Conservation (phyloP, 2,329 filamentous ascomycete species). For the Xylaria sp. region DNA sequence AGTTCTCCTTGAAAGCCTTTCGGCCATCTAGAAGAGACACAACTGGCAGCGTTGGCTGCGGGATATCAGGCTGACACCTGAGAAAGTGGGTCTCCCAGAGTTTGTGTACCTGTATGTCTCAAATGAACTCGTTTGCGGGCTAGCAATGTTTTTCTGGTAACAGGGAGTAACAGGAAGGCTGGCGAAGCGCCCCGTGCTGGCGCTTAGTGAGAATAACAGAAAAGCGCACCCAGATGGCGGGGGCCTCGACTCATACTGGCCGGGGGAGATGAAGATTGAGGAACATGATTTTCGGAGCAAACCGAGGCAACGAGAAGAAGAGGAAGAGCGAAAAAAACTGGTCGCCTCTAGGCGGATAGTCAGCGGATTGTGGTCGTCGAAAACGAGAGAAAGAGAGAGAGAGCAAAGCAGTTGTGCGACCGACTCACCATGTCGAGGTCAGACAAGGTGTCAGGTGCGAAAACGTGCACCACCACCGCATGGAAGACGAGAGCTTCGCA, state of each 20-base stretch:
- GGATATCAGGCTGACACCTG: not conserved
- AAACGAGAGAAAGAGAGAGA: not conserved
- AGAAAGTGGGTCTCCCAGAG: not conserved
- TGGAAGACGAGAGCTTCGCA: conserved; percentile 14
- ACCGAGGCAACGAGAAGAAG: conserved; percentile 9
- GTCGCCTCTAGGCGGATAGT: conserved; percentile 13
- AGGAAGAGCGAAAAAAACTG: conserved; percentile 6
- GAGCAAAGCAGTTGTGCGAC: conserved; percentile 23
- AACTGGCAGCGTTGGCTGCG: not conserved
- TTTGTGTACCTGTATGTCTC: not conserved
- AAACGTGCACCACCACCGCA: conserved; percentile 30
- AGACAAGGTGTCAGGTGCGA: conserved; percentile 38
- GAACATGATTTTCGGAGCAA: conserved; percentile 9
- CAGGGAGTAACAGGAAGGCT: not conserved
- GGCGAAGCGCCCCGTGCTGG: not conserved
- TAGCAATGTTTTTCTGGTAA: not conserved
- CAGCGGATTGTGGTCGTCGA: conserved; percentile 30
- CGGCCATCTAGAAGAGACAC: not conserved
- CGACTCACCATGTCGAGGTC: conserved; percentile 31
- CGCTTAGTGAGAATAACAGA: conserved; percentile 9
- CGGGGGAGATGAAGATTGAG: conserved; percentile 1
- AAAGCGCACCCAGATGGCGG: conserved; percentile 5
- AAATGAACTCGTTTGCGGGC: no score
- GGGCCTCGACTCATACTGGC: conserved; percentile 10
- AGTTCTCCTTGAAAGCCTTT: conserved; percentile 1